These are phyloP conservation scores for Omphalea diandra DNA, from an alignment of 441 rosid species.

Conservation along the genomic window DNA sequence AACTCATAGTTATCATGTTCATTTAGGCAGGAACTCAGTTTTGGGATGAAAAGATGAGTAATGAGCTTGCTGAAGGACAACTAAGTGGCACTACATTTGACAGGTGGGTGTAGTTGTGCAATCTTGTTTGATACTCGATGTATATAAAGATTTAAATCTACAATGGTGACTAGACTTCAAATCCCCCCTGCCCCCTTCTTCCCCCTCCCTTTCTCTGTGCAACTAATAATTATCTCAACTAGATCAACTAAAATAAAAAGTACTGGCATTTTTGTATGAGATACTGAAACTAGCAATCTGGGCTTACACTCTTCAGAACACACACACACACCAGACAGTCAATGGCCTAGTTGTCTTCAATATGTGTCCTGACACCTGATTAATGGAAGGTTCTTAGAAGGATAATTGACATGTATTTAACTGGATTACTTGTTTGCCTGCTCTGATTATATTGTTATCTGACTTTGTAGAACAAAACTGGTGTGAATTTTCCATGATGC, in stretches of 20 bases:
- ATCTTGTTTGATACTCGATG: not conserved
- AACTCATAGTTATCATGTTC: not conserved
- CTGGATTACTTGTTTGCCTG: not conserved
- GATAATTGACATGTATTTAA: not conserved
- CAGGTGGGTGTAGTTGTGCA: constrained; percentile 44
- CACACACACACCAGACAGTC: not conserved
- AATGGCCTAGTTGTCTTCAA: not conserved
- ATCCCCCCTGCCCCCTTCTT: too few species aligned
- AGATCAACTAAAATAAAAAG: too few species aligned
- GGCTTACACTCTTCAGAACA: not conserved
- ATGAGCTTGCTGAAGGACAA: constrained; percentile 76
- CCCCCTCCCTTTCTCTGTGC: too few species aligned
- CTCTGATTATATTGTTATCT: not conserved
- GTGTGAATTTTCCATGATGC: not conserved
- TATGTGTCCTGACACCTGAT: not conserved
- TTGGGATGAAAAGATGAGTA: constrained; percentile 93
- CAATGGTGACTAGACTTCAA: too few species aligned
- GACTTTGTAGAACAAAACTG: not conserved
- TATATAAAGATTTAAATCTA: too few species aligned
- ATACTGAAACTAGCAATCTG: not conserved
- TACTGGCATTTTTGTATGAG: constrained; percentile 1
- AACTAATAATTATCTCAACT: too few species aligned
- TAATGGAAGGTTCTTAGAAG: not conserved
- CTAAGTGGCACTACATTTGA: constrained; percentile 80
- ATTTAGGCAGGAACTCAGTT: constrained; percentile 94